These are phyloP conservation scores for Phialophora expanda DNA, from an alignment of 2,329 filamentous ascomycete genomes.

Conservation along the genomic window DNA sequence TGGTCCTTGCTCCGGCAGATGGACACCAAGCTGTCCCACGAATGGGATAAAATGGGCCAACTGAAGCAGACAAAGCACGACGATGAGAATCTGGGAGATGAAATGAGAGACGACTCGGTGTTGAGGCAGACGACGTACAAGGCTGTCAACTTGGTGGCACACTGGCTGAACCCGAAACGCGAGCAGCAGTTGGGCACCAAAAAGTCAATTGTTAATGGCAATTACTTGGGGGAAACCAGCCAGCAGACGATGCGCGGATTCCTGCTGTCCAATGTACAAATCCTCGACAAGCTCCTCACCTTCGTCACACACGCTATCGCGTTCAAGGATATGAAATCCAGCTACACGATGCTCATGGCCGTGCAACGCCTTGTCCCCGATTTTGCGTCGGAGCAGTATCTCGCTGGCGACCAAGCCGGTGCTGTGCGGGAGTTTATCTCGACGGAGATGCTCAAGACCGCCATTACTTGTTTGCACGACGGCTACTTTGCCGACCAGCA, in stretches of 20 bases:
- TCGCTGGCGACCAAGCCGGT: conserved; percentile 58
- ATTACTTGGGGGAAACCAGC: conserved; percentile 42
- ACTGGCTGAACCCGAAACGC: conserved; percentile 77
- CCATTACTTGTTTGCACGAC: conserved; percentile 88
- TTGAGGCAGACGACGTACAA: conserved; percentile 90
- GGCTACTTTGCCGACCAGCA: conserved; percentile 97
- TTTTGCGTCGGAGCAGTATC: conserved; percentile 56
- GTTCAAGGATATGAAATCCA: conserved; percentile 88
- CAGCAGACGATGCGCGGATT: conserved; percentile 70
- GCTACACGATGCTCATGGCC: conserved; percentile 82
- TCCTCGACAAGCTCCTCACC: conserved; percentile 85
- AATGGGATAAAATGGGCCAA: conserved; percentile 79
- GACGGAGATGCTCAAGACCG: conserved; percentile 84
- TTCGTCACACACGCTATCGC: conserved; percentile 91
- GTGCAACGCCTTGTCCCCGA: conserved; percentile 83
- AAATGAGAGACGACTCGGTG: conserved; percentile 98
- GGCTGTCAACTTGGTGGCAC: conserved; percentile 87
- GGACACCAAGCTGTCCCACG: conserved; percentile 81
- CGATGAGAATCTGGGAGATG: conserved; percentile 81
- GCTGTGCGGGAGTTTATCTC: conserved; percentile 89
- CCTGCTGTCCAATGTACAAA: conserved; percentile 74
- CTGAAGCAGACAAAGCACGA: conserved; percentile 62
- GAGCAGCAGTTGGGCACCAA: conserved; percentile 56
- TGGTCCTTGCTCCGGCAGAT: conserved; percentile 82
- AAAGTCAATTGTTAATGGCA: conserved; percentile 38